A percentile compares a stretch with the other conserved stretches of the same genome.
Conservation (phyloP, 1,139 yeast species). For the Blastobotrys proliferans region DNA sequence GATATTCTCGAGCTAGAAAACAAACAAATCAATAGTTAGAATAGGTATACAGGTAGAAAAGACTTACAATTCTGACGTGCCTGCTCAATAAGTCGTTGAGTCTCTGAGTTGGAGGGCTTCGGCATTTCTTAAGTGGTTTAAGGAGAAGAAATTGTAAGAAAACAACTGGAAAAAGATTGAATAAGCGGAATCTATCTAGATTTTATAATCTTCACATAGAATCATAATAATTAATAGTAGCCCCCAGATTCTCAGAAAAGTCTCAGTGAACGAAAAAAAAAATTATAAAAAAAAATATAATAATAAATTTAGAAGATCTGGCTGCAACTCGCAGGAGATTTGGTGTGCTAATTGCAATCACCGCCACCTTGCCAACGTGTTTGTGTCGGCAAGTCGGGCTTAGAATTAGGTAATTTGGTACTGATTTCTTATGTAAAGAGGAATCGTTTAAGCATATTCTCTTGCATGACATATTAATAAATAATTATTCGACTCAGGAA, state of each 20-base stretch:
- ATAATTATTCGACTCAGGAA: no score
- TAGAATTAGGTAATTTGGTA: no score
- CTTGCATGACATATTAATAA: no score
- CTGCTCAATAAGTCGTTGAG: conserved; percentile 1
- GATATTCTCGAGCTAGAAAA: conserved; percentile 5
- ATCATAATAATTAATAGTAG: not conserved
- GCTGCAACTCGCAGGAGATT: no score
- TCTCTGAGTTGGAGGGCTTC: not conserved
- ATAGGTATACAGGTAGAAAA: not conserved
- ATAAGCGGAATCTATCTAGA: not conserved
- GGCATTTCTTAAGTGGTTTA: not conserved
- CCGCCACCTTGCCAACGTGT: no score
- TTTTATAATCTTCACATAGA: not conserved
- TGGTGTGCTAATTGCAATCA: no score
- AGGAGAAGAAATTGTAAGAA: not conserved
- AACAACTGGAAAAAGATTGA: not conserved
- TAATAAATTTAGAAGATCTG: not conserved
- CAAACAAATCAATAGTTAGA: not conserved
- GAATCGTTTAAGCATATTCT: no score
- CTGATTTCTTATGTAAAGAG: no score
- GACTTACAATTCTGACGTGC: conserved; percentile 4
- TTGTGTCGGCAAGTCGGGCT: no score
- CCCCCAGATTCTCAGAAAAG: no score
- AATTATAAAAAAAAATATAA: not conserved
- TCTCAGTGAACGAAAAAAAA: no score